Percentiles rank a stretch among this genome's conserved stretches.
These are phyloP conservation scores for Mallotus nudiflorus DNA, from an alignment of 345 rosid genomes.

Conservation along the genomic window DNA sequence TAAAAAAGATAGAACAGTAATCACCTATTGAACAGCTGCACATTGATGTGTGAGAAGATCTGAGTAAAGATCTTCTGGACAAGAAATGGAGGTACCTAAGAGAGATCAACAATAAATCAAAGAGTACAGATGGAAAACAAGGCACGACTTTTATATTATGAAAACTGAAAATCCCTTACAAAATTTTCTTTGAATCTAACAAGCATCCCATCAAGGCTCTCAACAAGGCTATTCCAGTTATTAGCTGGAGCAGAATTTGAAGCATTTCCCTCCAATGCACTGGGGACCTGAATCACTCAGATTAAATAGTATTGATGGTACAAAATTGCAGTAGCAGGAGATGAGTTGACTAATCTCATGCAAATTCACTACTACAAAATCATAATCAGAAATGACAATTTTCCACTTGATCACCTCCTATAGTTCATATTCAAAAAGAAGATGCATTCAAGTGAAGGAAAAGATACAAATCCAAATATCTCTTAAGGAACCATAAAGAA, in stretches of 20 bases:
- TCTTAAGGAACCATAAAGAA: conserved; percentile 1
- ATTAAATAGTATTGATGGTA: not conserved
- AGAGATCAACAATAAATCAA: conserved; percentile 1
- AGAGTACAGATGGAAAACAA: not conserved
- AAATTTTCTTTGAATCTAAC: conserved; percentile 23
- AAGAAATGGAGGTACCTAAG: conserved; percentile 28
- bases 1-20: not conserved
- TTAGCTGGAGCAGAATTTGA: conserved; percentile 16
- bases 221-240: conserved; percentile 24
- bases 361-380: not conserved
- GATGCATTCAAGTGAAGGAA: not conserved
- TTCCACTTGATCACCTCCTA: not conserved
- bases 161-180: conserved; percentile 16
- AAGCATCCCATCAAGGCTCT: conserved; percentile 21
- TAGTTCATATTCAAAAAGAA: not conserved
- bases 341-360: not conserved
- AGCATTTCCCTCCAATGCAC: conserved; percentile 23
- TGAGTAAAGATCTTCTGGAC: conserved; percentile 25
- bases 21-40: conserved; percentile 35
- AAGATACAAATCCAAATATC: conserved; percentile 2
- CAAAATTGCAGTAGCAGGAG: conserved; percentile 6
- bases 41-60: conserved; percentile 25
- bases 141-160: not conserved
- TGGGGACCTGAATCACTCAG: conserved; percentile 20
- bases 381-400: not conserved